These are phyloP conservation scores for Leucosporidium creatinivorum DNA, from an alignment of 768 basidiomycete species.

Conservation along the genomic window DNA sequence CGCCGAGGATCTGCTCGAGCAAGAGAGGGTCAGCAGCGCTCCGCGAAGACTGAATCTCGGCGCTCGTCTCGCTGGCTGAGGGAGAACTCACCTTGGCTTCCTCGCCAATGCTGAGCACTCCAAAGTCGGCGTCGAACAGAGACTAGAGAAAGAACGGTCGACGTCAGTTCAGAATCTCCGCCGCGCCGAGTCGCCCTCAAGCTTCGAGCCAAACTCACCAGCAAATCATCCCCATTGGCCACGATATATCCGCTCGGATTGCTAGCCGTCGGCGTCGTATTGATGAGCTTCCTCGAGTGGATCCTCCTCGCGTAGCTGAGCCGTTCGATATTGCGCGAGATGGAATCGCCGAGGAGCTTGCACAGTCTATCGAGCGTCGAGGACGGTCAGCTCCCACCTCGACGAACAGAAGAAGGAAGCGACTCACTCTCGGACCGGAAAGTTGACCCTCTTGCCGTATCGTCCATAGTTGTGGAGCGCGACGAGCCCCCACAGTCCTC, in stretches of 20 bases:
- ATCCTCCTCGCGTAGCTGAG: slow-evolving; percentile 68
- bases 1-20: slow-evolving; percentile 56
- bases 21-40: slow-evolving; percentile 14
- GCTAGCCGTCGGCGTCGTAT: slow-evolving; percentile 57
- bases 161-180: no score
- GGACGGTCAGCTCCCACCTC: slow-evolving; percentile 33
- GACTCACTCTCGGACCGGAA: slow-evolving; percentile 59
- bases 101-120: slow-evolving; percentile 50
- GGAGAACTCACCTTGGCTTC: slow-evolving; percentile 53
- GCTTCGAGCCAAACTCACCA: slow-evolving; percentile 39
- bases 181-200: no score
- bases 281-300: slow-evolving; percentile 70
- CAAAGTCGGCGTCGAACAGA: slow-evolving; percentile 71
- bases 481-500: slow-evolving; percentile 62
- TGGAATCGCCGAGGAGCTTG: slow-evolving; percentile 66
- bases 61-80: neutral
- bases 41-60: neutral
- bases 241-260: slow-evolving; percentile 58
- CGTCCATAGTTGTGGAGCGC: slow-evolving; percentile 59
- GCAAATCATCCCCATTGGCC: slow-evolving; percentile 47
- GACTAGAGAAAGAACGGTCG: slow-evolving; percentile 21
- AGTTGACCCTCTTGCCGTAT: slow-evolving; percentile 75
- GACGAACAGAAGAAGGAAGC: slow-evolving; percentile 18
- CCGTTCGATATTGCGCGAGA: slow-evolving; percentile 70
- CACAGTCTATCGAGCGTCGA: slow-evolving; percentile 69